Evolutionary conservation across 2,329 filamentous ascomycete genomes (phyloP), one percentile per base, ranked within the genome.

Genomic region (Hypomyces rosellus): DNA sequence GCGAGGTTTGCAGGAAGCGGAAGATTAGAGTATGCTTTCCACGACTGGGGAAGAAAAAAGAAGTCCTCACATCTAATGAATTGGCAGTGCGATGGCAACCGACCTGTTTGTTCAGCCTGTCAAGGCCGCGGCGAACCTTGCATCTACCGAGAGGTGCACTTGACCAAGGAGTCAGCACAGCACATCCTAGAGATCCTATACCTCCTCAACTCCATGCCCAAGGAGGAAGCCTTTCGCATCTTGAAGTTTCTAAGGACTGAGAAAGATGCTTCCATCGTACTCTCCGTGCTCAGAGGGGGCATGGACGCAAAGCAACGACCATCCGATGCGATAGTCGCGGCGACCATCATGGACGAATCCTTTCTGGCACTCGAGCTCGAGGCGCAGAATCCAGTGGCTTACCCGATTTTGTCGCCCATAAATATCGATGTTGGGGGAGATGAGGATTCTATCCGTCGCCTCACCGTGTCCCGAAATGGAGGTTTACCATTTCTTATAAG

Each of bases 171-270:
- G 18, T 48, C 51, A 13, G 46, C 20, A 12, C 25, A n/a, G 37
- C 40, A 37, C 36, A 16, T 34, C 11, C 11, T 55, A 5, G 63
- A 66, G 45, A 15, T 65, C 1, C 42, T 67, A 8, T 55, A 61
- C 5, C 51, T 64, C 2, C 45, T 66, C 3, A 59, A 58, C 38
- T 46, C 54, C 6, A 38, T 61, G 4, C 52, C 62, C 0, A 51
- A 60, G 14, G 20, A 49, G 0, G 56, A 59, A 15, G 57, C 60
- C 7, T 16, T 52, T 2, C 41, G 48, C 7, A 56, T 63, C 2
- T n/a, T 67, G 7, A 46, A 48, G 8, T 16, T 49, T 7, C 42
- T 65, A 0, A 57, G 58, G 12, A 54, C 54, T 9, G 56, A 57
- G 4, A 55, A 48, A 7, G 61, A 66, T 47, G 45, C 56, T 7